Evolutionary conservation across 2,329 filamentous ascomycete species (phyloP).

Genomic region (Ceratocystis harringtonii): DNA sequence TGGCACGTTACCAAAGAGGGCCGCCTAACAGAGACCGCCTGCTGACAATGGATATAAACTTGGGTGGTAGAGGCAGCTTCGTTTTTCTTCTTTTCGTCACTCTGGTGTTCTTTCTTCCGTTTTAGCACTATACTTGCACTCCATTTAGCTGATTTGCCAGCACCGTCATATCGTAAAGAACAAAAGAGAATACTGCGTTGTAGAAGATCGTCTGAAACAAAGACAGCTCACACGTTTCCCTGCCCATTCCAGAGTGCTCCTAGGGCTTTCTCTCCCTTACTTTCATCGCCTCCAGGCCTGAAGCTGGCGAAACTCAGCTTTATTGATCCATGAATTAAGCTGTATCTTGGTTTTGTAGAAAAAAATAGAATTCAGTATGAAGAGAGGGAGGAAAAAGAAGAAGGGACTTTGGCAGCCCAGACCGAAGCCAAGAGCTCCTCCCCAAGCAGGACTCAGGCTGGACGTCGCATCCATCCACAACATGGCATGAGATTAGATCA

Average conservation of each 20-base stretch:
- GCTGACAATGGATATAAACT: neutral
- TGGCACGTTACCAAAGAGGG: neutral
- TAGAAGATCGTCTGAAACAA: conserved; percentile 1
- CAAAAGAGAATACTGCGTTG: neutral
- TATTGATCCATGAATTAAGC: too few relatives aligned
- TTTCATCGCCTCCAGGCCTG: neutral
- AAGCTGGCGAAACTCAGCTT: too few relatives aligned
- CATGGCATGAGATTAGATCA: neutral
- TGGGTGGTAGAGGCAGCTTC: too few relatives aligned
- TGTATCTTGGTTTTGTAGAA: too few relatives aligned
- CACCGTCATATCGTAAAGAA: neutral
- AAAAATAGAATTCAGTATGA: too few relatives aligned
- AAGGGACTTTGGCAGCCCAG: neutral
- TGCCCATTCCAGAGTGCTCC: neutral
- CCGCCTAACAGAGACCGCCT: too few relatives aligned
- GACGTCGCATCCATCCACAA: neutral
- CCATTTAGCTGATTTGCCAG: too few relatives aligned
- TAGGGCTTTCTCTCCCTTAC: neutral
- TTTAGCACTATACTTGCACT: too few relatives aligned
- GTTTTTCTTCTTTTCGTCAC: too few relatives aligned
- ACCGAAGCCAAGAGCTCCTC: neutral
- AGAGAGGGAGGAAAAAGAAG: neutral
- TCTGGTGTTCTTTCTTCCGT: too few relatives aligned
- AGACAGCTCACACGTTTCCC: conserved; percentile 1
- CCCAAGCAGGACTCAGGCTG: neutral